Base-by-base conservation (phyloP, 2,329 filamentous ascomycete genomes). In the Phaeosphaeriaceae sp. region DNA sequence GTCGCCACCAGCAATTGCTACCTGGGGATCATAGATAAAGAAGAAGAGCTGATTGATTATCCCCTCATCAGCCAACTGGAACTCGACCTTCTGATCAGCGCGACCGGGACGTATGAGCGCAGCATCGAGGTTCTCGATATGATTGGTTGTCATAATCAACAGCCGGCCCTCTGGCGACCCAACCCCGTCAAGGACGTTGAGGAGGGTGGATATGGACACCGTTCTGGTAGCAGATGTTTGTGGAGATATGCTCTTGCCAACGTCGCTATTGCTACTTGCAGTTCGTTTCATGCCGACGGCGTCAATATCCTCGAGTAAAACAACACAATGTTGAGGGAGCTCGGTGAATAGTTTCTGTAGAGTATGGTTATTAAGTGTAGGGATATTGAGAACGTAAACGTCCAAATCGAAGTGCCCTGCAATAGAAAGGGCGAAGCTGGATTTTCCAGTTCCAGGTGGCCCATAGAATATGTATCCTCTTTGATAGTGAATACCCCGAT, bases 171-270 rank as follows among this genome's bases (percentile, higher is more conserved):
- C 88, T 61, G 89, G 87, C 11, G 85, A 88, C 3, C 86, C 87
- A 4, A 91, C 87, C 47, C 89, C 88, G 64, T 94, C 89, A 23
- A 93, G 89, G 49, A 88, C 87, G 71, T 93, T 93, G 43, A 93
- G 81, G 1, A 93, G 80, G 4, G 23, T 6, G 4, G 23, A 26
- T 3, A 26, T 6, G 2, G 23, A 26, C 23, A 26, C 23, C 4
- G 23, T 5, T 26, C 4, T 26, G 4, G 23, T 6, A 26, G 23
- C 23, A 26, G 23, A 6, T 6, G 11, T 26, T 5, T 26, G 23
- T 5, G 23, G 23, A 26, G 23, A 3, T 2, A 26, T 26, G 5
- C 6, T 26, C 11, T 9, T 0, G n/a, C n/a, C n/a, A 87, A 90
- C 36, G 30, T 13, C 32, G 13, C 6, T 6, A 13, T 13, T 34